Base-by-base conservation (phyloP, 345 rosid species). In the Bruguiera gymnorhiza region DNA sequence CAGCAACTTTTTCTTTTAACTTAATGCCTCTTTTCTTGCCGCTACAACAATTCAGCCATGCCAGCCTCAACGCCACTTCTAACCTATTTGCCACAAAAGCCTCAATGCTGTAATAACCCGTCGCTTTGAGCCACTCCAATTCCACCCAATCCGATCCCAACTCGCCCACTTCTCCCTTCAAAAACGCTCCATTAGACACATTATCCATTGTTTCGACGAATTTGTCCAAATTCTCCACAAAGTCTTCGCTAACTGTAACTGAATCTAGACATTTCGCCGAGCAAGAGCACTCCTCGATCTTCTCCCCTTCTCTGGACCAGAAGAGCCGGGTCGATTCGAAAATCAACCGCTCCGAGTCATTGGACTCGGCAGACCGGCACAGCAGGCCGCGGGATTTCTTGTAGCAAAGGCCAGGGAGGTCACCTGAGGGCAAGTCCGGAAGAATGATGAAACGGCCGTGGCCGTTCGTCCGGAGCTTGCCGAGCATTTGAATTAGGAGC, bases 111-210 rank as follows among this genome's bases (percentile, higher is more conserved):
- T 94, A 94, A 75, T 91, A 91, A 21, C 98, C 98, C 78, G 84
- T 87, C 27, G 84, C 84, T 81, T 88, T 94, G 61, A 94, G 80
- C 98, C 98, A 94, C 24, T 82, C 84, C 50, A 89, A 76, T 80
- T 94, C 98, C 63, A 87, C 86, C 97, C 98, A 94, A 71, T 89
- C 84, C 8, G 83, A 79, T 31, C 88, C 93, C 81, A 94, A 63
- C 24, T 87, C 90, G 56, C 80, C 76, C 66, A 83, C 93, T 56
- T 88, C 97, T 6, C 97, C 93, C 71, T 91, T 88, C 82, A 94
- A 61, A 69, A 94, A 94, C 59, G 70, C 86, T 4, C 93, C 93
- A 63, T 73, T 73, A 2, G 98, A 88, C 3, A 94, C 77, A 37
- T 58, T 67, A 71, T 94, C 96, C 97, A 94, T 88, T 26, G 72